Evolutionary conservation across 2,329 filamentous ascomycete genomes (phyloP), one percentile per base, ranked within the genome.

Genomic region (Beauveria bassiana): DNA sequence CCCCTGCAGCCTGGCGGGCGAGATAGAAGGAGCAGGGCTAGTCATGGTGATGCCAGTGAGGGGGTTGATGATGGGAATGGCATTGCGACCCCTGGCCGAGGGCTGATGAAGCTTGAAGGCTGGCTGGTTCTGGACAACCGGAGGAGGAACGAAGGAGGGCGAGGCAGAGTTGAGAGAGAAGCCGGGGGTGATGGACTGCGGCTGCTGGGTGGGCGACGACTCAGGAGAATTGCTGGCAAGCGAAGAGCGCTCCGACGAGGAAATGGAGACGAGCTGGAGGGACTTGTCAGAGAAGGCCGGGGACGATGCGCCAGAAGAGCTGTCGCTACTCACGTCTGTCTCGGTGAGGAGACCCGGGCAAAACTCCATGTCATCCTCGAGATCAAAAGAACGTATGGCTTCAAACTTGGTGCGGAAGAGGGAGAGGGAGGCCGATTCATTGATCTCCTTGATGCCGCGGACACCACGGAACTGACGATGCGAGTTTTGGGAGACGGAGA

Each of bases 1-100:
- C 69, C 83, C 81, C 71, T 83, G 82, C 79, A 87, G 81, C 72
- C 84, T 79, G 71, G 79, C 79, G 64, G 85, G 85, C 50, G 84
- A 87, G 50, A 86, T 82, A 63, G 85, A 87, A 47, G 88, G 88
- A 28, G 93, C 91, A 67, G 93, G 93, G 79, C 91, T 96, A 61
- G 91, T 87, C 80, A 97, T 88, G 71, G 86, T 85, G 74, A 92
- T 86, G 71, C 95, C 92, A 62, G 93, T 97, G 68, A 85, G 90
- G 60, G 95, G 95, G 81, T 99, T 96, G 77, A 98, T 91, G 74
- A 99, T 99, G 63, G 93, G 93, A 68, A 98, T 98, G 71, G 95
- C 91, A 75, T 97, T 98, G 76, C 92, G 91, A 62, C 89, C 86
- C 68, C 95, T 91, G 64, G 93, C 91, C 64, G 93, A 83, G 64